Evolutionary conservation across 495 filamentous ascomycete genomes (phyloP).

Genomic region (Rhizodiscina lignyota): DNA sequence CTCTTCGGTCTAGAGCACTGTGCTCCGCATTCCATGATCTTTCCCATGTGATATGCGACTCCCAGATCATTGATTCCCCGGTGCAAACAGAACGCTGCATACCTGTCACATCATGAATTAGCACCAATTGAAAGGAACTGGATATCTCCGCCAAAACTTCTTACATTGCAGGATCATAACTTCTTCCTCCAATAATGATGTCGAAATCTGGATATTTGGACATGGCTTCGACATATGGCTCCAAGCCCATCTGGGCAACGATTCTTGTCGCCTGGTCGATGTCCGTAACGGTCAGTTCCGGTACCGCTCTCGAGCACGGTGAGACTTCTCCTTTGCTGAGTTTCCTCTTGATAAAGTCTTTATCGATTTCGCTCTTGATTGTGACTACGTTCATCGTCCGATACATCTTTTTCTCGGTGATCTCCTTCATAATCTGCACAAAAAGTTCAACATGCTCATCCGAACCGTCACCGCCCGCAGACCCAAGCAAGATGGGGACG

Average conservation of each 20-base stretch:
- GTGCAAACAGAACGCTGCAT: no score
- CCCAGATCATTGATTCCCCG: no score
- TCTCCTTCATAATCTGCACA: conserved; percentile 19
- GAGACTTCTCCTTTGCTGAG: conserved; percentile 15
- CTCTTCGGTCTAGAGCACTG: conserved; percentile 30
- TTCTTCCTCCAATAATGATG: conserved; percentile 30
- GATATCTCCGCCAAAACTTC: no score
- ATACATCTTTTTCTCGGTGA: no score
- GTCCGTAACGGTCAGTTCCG: conserved; percentile 21
- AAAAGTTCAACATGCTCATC: conserved; percentile 29
- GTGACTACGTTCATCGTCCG: no score
- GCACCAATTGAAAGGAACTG: no score
- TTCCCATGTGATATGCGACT: no score
- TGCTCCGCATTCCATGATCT: conserved; percentile 35
- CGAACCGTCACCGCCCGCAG: conserved; percentile 31
- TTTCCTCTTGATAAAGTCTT: conserved; percentile 15
- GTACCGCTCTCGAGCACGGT: conserved; percentile 21
- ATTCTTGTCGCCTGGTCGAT: conserved; percentile 18
- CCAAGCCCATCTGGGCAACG: conserved; percentile 10
- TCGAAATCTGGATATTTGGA: conserved; percentile 19
- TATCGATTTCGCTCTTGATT: no score
- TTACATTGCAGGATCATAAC: conserved; percentile 34
- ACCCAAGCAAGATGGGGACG: conserved; percentile 28
- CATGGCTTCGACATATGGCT: conserved; percentile 24
- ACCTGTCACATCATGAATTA: no score